Evolutionary conservation across 352 stramenopile genomes (phyloP), one percentile per base, ranked within the genome.

Genomic region (Globisporangium viniferum): DNA sequence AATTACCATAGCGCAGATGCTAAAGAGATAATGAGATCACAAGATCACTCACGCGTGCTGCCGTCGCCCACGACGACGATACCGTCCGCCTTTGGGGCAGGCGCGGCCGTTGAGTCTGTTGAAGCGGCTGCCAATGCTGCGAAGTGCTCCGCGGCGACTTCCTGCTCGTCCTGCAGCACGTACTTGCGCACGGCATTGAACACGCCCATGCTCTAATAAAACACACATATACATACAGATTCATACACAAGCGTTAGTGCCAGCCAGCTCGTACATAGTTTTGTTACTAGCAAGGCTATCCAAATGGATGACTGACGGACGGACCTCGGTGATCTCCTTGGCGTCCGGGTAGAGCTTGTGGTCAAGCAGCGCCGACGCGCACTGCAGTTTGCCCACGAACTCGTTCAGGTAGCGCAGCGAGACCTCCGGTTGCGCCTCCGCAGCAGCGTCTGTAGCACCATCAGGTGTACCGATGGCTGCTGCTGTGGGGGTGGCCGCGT

Each of bases 371-470:
- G 77, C 73, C 35, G 87, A 73, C 9, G 83, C 78, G 70, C 87
- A 95, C 63, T 91, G 83, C 62, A 95, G 59, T 63, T 91, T 88
- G 65, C 82, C 84, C 39, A 95, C 84, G 58, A 95, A 95, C 67
- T 95, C 87, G 66, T 95, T 88, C 67, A 95, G 73, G 65, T 95
- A 95, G 12, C 87, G 85, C 68, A 95, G 63, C 56, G 87, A 93
- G 12, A 87, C 73, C 15, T 72, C 75, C 41, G 73, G 67, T 3
- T 64, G 7, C 10, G 39, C 39, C 55, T 51, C 0, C 9, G 56
- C 46, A 62, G 24, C 35, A 6, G 29, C 10, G 5, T 33, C 31
- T 33, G 31, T 33, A 20, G 53, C 44, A 0, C 36, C 51, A 39
- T 65, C 44, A 24, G 41, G 51, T 49, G 31, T 31, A 12, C 35